Evolutionary conservation across 768 basidiomycete genomes (phyloP), one percentile per base, ranked within the genome.

Genomic region (Pleurotus citrinopileatus): DNA sequence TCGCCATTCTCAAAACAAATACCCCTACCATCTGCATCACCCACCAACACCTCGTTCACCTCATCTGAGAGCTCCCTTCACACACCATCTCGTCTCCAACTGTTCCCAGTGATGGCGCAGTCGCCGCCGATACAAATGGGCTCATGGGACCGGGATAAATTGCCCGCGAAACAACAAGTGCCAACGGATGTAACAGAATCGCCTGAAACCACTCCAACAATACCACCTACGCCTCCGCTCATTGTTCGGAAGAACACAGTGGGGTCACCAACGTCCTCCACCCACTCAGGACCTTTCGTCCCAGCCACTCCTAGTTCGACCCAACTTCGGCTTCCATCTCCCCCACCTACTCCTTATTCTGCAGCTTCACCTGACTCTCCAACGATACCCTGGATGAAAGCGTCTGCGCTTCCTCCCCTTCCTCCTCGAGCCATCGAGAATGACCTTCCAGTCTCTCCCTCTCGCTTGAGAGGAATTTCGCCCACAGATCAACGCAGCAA

Each of bases 141-240:
- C 25, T 12, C 43, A 25, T 7, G 22, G 26, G 43, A 44, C 10
- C 12, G 38, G 38, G 38, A 40, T 40, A 40, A 40, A 40, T 40
- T 40, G 38, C 38, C 38, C 38, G 38, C 38, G 7, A 40, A 12
- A 19, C 38, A 40, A 40, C 38, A 40, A 19, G 38, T 40, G 17
- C 38, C 38, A 9, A 40, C 38, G 8, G 38, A 40, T 40, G 38
- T 40, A 15, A 40, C 38, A 19, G 38, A 40, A 19, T 40, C 38
- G 7, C 19, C 43, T 26, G 34, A 51, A 2, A 51, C 19, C 17
- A 51, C 48, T 19, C 34, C 34, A 12, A 37, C 3, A 4, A 28
- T 51, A n/a, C 48, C 48, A 19, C 48, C 48, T 51, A 51, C 48
- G n/a, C 48, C 48, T 36, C 48, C 48, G 12, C 22, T 51, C 15